phyloP scores from a whole-genome alignment of 164 flowering plant genomes.

The Vitis labrusca region DNA sequence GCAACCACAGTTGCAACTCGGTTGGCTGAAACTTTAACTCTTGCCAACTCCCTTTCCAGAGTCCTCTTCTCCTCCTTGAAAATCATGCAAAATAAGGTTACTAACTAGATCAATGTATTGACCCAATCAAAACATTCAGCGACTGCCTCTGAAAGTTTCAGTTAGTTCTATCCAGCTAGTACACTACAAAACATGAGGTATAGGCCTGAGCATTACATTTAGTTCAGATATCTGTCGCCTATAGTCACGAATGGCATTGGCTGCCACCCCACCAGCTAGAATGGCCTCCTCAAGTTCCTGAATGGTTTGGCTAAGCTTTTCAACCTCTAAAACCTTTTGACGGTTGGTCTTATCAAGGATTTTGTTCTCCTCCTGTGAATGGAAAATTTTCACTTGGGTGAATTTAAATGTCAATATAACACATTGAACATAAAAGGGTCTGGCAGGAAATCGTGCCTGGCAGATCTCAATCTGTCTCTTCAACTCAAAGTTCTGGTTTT shows the following conservation, averaged over 20 bases:
- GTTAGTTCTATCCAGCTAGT: too few relatives aligned
- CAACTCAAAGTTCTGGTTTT: slow-evolving; percentile 80
- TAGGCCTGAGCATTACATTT: slow-evolving; percentile 34
- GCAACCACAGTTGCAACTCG: slow-evolving; percentile 75
- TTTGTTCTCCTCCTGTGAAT: slow-evolving; percentile 81
- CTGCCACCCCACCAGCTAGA: slow-evolving; percentile 75
- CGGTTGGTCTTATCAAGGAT: slow-evolving; percentile 81
- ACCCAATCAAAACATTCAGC: background rate
- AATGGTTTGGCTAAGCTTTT: slow-evolving; percentile 82
- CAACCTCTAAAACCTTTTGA: slow-evolving; percentile 78
- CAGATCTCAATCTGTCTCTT: slow-evolving; percentile 86
- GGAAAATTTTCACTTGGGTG: background rate
- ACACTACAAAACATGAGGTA: too few relatives aligned
- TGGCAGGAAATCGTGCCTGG: slow-evolving; percentile 40
- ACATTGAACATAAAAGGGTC: background rate
- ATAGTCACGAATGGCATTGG: slow-evolving; percentile 72
- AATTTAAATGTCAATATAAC: background rate
- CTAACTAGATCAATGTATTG: background rate
- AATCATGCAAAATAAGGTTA: background rate
- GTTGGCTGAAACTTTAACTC: slow-evolving; percentile 67
- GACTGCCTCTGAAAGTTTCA: background rate
- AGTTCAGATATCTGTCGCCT: slow-evolving; percentile 68
- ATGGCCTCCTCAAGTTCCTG: slow-evolving; percentile 82
- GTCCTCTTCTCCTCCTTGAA: slow-evolving; percentile 75
- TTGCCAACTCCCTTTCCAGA: slow-evolving; percentile 78